Conservation (phyloP, 345 rosid genomes). For the Triadica sebifera region DNA sequence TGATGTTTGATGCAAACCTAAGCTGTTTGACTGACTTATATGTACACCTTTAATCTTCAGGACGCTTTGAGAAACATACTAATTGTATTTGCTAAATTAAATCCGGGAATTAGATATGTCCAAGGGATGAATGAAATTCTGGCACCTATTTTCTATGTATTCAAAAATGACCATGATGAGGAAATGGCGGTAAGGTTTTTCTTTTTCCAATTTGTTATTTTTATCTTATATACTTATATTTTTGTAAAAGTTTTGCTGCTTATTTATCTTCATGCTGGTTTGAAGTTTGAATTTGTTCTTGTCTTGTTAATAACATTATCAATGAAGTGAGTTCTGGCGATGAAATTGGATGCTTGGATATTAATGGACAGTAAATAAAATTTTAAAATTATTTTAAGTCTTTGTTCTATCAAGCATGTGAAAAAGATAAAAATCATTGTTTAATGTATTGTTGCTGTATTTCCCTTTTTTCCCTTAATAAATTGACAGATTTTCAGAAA, state of each 20-base stretch:
- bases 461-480: background rate
- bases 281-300: background rate
- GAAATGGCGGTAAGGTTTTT: slow-evolving; percentile 62
- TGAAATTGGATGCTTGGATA: background rate
- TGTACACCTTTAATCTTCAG: slow-evolving; percentile 41
- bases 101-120: slow-evolving; percentile 96
- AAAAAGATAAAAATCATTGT: background rate
- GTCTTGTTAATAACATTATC: background rate
- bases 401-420: background rate
- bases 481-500: background rate
- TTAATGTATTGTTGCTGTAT: background rate
- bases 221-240: background rate
- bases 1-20: slow-evolving; percentile 2
- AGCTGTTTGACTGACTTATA: slow-evolving; percentile 24
- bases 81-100: slow-evolving; percentile 83
- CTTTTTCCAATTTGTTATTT: background rate
- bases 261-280: background rate
- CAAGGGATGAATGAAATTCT: slow-evolving; percentile 98
- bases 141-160: slow-evolving; percentile 87
- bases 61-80: slow-evolving; percentile 76
- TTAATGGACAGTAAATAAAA: background rate
- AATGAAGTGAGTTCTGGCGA: background rate
- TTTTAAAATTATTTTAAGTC: background rate
- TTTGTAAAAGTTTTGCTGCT: background rate
- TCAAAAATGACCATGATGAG: slow-evolving; percentile 75